These are phyloP conservation scores for Eucalyptus cladocalyx DNA, from an alignment of 345 rosid species.

Conservation along the genomic window DNA sequence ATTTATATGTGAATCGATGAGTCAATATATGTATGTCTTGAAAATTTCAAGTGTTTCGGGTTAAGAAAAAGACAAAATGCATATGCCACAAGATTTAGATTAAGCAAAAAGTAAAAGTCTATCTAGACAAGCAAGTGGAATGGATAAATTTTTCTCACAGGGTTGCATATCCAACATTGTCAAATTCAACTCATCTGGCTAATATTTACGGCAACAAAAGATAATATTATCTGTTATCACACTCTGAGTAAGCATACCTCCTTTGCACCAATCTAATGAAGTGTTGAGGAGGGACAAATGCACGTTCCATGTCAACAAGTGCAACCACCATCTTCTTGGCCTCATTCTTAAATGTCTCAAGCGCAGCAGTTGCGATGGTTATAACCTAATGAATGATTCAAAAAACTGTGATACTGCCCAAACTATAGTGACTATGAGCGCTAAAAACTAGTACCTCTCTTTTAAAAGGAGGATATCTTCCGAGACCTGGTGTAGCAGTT, in stretches of 20 bases:
- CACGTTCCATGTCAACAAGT: constrained; percentile 51
- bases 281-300: constrained; percentile 51
- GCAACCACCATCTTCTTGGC: constrained; percentile 49
- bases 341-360: constrained; percentile 36
- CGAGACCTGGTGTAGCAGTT: constrained; percentile 44
- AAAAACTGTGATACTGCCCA: neutral
- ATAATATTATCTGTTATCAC: neutral
- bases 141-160: neutral
- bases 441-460: constrained; percentile 23
- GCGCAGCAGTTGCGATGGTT: constrained; percentile 32
- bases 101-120: neutral
- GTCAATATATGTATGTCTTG: neutral
- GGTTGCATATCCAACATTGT: neutral
- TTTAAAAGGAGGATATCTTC: constrained; percentile 44
- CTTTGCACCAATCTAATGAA: constrained; percentile 44
- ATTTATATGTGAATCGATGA: neutral
- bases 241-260: constrained; percentile 9
- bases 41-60: neutral
- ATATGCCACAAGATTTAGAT: neutral
- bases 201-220: neutral
- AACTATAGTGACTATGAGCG: neutral
- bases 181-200: neutral
- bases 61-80: neutral
- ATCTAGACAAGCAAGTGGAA: neutral
- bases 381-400: constrained; percentile 14